These are phyloP conservation scores for Chloromonas sp. DNA, from an alignment of 163 green algal species.

Conservation along the genomic window DNA sequence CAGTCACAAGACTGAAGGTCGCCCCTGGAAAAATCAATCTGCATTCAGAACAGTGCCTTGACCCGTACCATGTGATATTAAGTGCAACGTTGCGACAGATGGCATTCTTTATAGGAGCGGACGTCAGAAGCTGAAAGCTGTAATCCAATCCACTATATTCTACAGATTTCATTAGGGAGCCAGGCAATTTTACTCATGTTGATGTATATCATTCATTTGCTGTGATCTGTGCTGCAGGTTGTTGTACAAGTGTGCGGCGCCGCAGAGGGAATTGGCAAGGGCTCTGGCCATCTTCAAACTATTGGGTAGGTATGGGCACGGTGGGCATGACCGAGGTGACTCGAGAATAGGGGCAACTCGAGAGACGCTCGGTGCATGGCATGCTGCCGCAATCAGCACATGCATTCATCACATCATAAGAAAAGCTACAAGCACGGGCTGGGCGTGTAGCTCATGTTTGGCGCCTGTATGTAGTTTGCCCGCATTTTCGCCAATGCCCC, in stretches of 20 bases:
- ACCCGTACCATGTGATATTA: no score
- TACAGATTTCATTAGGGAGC: no score
- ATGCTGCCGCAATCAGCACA: neutral
- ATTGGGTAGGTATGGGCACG: neutral
- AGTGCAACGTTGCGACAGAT: no score
- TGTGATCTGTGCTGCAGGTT: neutral
- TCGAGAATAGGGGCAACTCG: neutral
- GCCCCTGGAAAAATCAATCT: no score
- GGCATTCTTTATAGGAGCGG: no score
- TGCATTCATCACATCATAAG: neutral
- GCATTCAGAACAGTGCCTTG: no score
- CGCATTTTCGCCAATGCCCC: neutral
- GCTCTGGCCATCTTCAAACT: constrained; percentile 5
- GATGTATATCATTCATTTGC: no score
- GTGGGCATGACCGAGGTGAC: neutral
- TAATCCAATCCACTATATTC: no score
- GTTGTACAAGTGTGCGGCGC: constrained; percentile 4
- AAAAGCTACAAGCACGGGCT: neutral
- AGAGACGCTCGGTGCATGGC: neutral
- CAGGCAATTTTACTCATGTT: no score
- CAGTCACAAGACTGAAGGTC: no score
- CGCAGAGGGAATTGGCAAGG: neutral
- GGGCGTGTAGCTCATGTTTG: neutral
- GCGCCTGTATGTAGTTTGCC: neutral
- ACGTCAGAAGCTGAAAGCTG: no score